These are phyloP conservation scores for Nemania sp. DNA, from an alignment of 2,329 filamentous ascomycete genomes.

Conservation along the genomic window DNA sequence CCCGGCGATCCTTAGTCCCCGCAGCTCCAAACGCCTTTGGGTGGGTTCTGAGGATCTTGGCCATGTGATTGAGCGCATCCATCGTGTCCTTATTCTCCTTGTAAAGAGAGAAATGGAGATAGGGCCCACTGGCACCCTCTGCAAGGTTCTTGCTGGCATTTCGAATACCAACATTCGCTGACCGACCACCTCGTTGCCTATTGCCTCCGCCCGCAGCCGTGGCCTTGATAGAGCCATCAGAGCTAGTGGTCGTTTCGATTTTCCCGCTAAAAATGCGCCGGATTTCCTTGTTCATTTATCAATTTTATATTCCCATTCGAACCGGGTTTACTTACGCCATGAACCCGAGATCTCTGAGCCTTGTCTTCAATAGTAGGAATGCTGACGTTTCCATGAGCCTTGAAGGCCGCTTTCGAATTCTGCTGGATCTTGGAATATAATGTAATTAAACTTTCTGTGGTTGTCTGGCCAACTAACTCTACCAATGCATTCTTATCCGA, in stretches of 20 bases:
- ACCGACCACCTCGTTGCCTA: constrained; percentile 38
- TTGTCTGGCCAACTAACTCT: constrained; percentile 33
- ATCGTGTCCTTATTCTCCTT: constrained; percentile 98
- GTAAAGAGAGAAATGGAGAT: constrained; percentile 88
- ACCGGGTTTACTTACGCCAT: constrained; percentile 47
- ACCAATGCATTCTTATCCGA: constrained; percentile 31
- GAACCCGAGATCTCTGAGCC: constrained; percentile 44
- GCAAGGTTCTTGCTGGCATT: constrained; percentile 33
- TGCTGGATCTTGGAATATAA: constrained; percentile 34
- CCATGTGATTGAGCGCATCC: constrained; percentile 81
- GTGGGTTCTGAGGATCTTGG: constrained; percentile 74
- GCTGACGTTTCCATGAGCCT: constrained; percentile 30
- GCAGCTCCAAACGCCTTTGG: constrained; percentile 74
- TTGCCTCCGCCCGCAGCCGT: constrained; percentile 40
- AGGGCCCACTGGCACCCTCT: constrained; percentile 63
- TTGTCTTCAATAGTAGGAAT: constrained; percentile 39
- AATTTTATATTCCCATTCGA: constrained; percentile 17
- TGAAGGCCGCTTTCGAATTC: constrained; percentile 27
- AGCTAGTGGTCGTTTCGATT: constrained; percentile 73
- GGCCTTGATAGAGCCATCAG: constrained; percentile 65
- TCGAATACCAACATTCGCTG: constrained; percentile 31
- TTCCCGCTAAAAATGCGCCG: constrained; percentile 79
- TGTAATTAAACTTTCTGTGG: constrained; percentile 33
- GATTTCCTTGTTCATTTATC: constrained; percentile 52
- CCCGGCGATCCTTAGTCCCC: constrained; percentile 88